Base-by-base conservation (phyloP, 805 yeast genomes). In the Pichia scutulata region DNA sequence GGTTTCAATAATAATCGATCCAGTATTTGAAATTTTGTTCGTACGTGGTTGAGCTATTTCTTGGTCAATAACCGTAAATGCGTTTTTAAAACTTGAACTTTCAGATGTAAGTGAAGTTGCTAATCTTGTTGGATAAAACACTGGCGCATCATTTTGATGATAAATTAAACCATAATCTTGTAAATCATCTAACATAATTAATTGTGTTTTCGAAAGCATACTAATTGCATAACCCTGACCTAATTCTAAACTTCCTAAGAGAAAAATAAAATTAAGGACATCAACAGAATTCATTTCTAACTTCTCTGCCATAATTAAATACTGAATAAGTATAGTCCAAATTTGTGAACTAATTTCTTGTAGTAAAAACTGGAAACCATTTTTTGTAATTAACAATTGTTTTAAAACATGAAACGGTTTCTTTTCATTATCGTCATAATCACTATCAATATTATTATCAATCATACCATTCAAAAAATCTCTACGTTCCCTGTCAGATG, bases 211-310 rank as follows among this genome's bases (percentile, higher is more conserved):
- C 51, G 86, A 82, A 42, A 93, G 67, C 44, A 83, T 80, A 3
- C 79, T 70, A 2, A 84, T 76, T 0, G 89, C 78, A 61, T 93
- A 92, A 30, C 89, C 89, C 56, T 84, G 82, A 1, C 99, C 98
- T 24, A 92, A 71, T 62, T 93, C 97, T 47, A 93, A 71, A 2
- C 97, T 86, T 7, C 98, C 98, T 41, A 93, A 71, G 80, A 92
- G 84, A 69, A 93, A 93, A 13, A 93, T 84, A 66, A 93, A 93
- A 66, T 92, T 90, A 43, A 93, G 73, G 37, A 93, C 96, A 61
- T 93, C 99, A 19, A 93, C 98, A 0, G 96, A 89, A 67, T 93
- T 96, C 96, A 90, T 88, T 60, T 86, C 80, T 47, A 88, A 73
- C 25, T 82, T 81, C 60, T 87, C 92, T 1, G 97, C 80, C 75